A percentile compares a stretch with the other conserved stretches of the same genome.
phyloP scores from a whole-genome alignment of 2,329 filamentous ascomycete species.

The Penicillium paneum region DNA sequence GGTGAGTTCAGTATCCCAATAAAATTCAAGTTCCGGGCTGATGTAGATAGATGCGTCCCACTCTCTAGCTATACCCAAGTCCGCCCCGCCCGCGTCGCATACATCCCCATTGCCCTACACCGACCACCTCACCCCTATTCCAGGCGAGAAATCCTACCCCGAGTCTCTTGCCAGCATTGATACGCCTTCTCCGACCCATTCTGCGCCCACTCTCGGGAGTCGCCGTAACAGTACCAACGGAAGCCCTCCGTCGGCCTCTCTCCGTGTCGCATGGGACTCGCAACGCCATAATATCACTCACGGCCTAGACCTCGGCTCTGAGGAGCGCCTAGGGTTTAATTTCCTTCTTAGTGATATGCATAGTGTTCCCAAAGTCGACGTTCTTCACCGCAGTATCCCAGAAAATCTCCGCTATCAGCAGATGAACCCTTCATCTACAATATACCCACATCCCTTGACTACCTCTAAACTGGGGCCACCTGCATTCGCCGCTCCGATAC shows the following conservation, averaged over 20 bases:
- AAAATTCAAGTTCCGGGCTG: conserved; percentile 4
- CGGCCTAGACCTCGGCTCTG: conserved; percentile 55
- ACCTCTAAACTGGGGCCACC: conserved; percentile 27
- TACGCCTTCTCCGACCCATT: conserved; percentile 31
- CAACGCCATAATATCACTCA: conserved; percentile 48
- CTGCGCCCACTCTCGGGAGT: conserved; percentile 22
- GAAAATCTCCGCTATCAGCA: conserved; percentile 25
- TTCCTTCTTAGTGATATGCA: conserved; percentile 66
- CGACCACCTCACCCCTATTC: conserved; percentile 21
- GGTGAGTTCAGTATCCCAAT: conserved; percentile 32
- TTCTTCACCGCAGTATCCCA: conserved; percentile 34
- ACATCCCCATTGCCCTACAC: conserved; percentile 28
- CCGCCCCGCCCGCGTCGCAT: conserved; percentile 19
- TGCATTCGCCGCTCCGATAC: conserved; percentile 47
- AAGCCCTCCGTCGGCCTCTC: conserved; percentile 26
- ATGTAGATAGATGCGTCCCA: conserved; percentile 16
- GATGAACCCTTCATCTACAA: conserved; percentile 19
- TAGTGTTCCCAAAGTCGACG: conserved; percentile 53
- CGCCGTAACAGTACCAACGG: conserved; percentile 27
- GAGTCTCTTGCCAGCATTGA: conserved; percentile 30
- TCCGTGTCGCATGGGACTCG: conserved; percentile 43
- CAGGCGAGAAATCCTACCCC: conserved; percentile 28
- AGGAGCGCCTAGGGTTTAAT: conserved; percentile 67
- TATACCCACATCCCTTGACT: conserved; percentile 26
- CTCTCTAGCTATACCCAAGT: conserved; percentile 15